Conservation (phyloP, 2,329 filamentous ascomycete species). For the Penicillium sp. region DNA sequence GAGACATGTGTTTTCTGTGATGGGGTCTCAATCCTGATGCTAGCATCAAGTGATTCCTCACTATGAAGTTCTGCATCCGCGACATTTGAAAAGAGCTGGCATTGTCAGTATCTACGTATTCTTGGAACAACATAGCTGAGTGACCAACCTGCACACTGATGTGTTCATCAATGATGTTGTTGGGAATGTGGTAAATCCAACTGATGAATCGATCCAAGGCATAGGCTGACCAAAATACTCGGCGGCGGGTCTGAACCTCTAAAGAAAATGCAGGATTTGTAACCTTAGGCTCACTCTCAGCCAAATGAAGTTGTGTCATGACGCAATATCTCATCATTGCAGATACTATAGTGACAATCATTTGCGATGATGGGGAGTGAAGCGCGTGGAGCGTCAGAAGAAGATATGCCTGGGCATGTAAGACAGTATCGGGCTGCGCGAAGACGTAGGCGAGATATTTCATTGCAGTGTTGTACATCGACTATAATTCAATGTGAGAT, state of each 20-base stretch:
- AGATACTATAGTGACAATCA: constrained; percentile 17
- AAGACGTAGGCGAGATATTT: constrained; percentile 12
- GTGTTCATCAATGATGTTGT: constrained; percentile 16
- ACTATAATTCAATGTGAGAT: not conserved
- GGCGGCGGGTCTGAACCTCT: constrained; percentile 16
- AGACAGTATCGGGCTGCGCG: constrained; percentile 4
- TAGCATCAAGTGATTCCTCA: not conserved
- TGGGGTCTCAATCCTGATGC: not conserved
- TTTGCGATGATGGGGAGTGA: constrained; percentile 18
- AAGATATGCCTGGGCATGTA: constrained; percentile 19
- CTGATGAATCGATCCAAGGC: constrained; percentile 18
- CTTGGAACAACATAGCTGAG: not conserved
- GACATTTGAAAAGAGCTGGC: constrained; percentile 18
- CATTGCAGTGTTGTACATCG: constrained; percentile 14
- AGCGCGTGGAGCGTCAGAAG: constrained; percentile 19
- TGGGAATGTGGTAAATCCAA: constrained; percentile 20
- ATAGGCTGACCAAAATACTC: constrained; percentile 21
- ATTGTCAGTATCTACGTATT: not conserved
- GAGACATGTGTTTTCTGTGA: constrained; percentile 18
- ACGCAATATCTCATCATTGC: constrained; percentile 19
- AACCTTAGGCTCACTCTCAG: constrained; percentile 8
- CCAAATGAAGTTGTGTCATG: constrained; percentile 14
- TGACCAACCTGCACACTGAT: constrained; percentile 14
- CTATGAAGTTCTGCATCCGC: constrained; percentile 10
- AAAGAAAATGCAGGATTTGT: constrained; percentile 6